A percentile compares a stretch with the other conserved stretches of the same genome.
These are phyloP conservation scores for Thielaviopsis ethacetica DNA, from an alignment of 2,329 filamentous ascomycete genomes.

Conservation along the genomic window DNA sequence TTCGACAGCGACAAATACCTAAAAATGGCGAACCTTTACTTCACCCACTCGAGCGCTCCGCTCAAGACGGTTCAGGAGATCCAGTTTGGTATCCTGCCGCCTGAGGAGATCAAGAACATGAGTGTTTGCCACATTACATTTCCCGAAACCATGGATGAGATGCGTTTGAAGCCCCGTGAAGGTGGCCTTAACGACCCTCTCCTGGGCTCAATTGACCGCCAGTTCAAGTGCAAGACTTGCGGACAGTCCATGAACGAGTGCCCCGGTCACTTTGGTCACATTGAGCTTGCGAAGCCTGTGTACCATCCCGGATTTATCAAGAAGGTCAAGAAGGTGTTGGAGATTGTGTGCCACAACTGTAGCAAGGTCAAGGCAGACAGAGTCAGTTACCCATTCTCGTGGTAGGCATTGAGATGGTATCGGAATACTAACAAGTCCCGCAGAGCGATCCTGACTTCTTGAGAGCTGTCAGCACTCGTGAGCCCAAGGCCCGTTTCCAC, in stretches of 20 bases:
- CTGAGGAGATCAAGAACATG: slow-evolving; percentile 98
- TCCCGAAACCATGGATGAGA: slow-evolving; percentile 99
- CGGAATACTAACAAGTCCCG: slow-evolving; percentile 37
- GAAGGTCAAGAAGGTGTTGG: slow-evolving; percentile 98
- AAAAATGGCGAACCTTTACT: slow-evolving; percentile 84
- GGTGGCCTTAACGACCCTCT: slow-evolving; percentile 90
- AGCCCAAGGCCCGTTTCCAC: slow-evolving; percentile 89
- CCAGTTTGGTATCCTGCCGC: slow-evolving; percentile 93
- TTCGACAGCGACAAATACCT: slow-evolving; percentile 16
- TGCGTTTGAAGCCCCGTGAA: slow-evolving; percentile 75
- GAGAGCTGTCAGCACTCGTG: slow-evolving; percentile 66
- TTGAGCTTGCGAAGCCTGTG: slow-evolving; percentile 90
- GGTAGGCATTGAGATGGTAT: background rate
- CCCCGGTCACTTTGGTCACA: slow-evolving; percentile 96
- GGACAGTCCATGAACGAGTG: slow-evolving; percentile 91
- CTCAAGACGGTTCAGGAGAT: slow-evolving; percentile 98
- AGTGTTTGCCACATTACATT: slow-evolving; percentile 92
- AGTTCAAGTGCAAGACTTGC: slow-evolving; percentile 92
- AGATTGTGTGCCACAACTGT: slow-evolving; percentile 98
- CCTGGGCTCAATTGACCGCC: slow-evolving; percentile 88
- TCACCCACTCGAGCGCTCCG: slow-evolving; percentile 83
- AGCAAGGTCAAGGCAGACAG: slow-evolving; percentile 94
- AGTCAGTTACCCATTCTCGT: slow-evolving; percentile 55
- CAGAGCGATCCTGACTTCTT: slow-evolving; percentile 74
- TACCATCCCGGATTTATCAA: slow-evolving; percentile 93